phyloP scores from a whole-genome alignment of 768 basidiomycete genomes.

The Chalciporus piperatus region DNA sequence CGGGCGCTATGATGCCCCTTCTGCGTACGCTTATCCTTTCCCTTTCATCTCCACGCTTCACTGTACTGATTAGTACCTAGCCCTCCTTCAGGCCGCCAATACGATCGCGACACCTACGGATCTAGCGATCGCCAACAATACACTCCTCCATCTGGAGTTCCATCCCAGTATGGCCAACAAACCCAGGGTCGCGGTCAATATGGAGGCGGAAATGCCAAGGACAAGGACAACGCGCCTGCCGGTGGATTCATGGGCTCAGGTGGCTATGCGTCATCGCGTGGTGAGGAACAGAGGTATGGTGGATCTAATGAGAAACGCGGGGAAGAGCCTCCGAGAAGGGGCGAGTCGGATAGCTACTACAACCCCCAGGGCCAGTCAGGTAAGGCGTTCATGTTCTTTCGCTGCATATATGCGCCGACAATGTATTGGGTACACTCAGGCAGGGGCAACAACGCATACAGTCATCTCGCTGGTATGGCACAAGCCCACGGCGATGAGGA shows the following conservation, averaged over 20 bases:
- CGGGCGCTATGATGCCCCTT: not conserved
- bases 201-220: slow-evolving; percentile 3
- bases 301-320: not conserved
- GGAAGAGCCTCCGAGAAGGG: slow-evolving; percentile 6
- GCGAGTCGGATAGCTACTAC: slow-evolving; percentile 21
- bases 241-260: slow-evolving; percentile 17
- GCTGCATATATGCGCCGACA: slow-evolving; percentile 1
- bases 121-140: not conserved
- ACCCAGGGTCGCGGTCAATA: slow-evolving; percentile 11
- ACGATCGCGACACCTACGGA: not conserved
- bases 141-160: not conserved
- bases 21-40: slow-evolving; percentile 14
- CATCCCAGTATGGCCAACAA: slow-evolving; percentile 10
- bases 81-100: slow-evolving; percentile 6
- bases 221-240: slow-evolving; percentile 9
- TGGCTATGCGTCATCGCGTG: not conserved
- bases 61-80: not conserved
- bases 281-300: slow-evolving; percentile 7
- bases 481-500: slow-evolving; percentile 13
- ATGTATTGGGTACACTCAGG: not conserved
- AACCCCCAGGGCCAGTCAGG: slow-evolving; percentile 4
- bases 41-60: not conserved
- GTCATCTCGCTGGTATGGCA: slow-evolving; percentile 16
- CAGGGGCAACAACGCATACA: slow-evolving; percentile 18
- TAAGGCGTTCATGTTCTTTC: not conserved